phyloP scores from a whole-genome alignment of 108 stramenopile genomes.

The Fistulifera pelliculosa region DNA sequence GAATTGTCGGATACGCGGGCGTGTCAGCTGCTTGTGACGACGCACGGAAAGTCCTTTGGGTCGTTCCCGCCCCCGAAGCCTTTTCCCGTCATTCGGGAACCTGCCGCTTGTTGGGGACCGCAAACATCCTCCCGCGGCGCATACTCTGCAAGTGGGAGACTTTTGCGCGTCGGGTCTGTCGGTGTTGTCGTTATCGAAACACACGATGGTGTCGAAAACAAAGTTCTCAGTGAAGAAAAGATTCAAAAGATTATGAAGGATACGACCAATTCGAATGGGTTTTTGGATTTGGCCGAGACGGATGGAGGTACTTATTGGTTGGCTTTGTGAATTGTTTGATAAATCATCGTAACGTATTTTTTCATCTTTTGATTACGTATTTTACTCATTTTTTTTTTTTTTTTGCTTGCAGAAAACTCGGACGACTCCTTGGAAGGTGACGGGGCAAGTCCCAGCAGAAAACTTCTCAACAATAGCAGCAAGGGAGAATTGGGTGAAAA shows the following conservation, averaged over 20 bases:
- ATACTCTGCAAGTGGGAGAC: constrained; percentile 80
- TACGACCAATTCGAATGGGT: constrained; percentile 67
- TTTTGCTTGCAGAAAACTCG: constrained; percentile 76
- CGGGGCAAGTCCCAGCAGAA: not conserved
- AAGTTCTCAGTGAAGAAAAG: constrained; percentile 72
- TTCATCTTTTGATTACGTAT: too few species aligned
- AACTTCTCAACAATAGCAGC: not conserved
- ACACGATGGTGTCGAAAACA: constrained; percentile 76
- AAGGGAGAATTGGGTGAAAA: constrained; percentile 31
- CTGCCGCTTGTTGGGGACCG: constrained; percentile 86
- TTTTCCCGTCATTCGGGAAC: constrained; percentile 95
- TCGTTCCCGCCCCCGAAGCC: constrained; percentile 93
- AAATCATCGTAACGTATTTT: too few species aligned
- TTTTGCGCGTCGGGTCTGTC: constrained; percentile 92
- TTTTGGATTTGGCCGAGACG: constrained; percentile 75
- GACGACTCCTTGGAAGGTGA: constrained; percentile 63
- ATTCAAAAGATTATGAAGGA: constrained; percentile 89
- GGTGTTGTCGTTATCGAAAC: constrained; percentile 95
- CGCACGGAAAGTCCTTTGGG: constrained; percentile 80
- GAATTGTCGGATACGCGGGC: constrained; percentile 81
- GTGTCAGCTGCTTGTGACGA: constrained; percentile 85
- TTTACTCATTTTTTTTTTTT: not conserved
- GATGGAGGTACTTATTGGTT: constrained; percentile 65
- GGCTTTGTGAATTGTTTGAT: not conserved
- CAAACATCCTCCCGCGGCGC: constrained; percentile 71